Evolutionary conservation across 2,329 filamentous ascomycete species (phyloP).

Genomic region (Catunica adiposa): DNA sequence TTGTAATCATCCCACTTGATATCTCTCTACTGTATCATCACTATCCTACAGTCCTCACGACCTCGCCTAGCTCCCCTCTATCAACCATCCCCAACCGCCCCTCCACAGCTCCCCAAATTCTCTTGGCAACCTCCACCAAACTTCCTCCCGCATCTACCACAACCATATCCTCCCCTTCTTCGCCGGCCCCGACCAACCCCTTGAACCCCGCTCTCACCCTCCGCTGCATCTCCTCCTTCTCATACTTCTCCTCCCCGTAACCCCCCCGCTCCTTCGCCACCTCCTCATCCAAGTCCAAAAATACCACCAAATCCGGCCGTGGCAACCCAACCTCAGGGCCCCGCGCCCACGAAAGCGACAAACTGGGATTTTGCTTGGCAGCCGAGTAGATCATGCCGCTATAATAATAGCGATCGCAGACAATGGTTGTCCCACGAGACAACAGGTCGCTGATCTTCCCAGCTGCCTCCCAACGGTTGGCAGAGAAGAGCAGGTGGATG

Average conservation of each 20-base stretch:
- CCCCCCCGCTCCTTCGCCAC: constrained; percentile 63
- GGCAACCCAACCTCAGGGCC: constrained; percentile 75
- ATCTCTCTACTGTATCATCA: constrained; percentile 20
- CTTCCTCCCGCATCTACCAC: constrained; percentile 37
- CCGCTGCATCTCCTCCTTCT: constrained; percentile 66
- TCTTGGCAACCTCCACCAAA: constrained; percentile 39
- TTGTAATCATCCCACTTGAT: too few species aligned
- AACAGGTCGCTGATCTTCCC: constrained; percentile 36
- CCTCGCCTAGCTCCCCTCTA: constrained; percentile 21
- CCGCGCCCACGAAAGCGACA: constrained; percentile 65
- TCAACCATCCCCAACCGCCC: constrained; percentile 33
- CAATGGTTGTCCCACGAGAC: constrained; percentile 50
- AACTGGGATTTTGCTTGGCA: constrained; percentile 58
- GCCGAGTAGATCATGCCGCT: constrained; percentile 86
- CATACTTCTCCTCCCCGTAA: constrained; percentile 79
- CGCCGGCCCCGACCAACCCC: constrained; percentile 4
- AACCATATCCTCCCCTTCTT: constrained; percentile 34
- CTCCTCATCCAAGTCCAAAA: constrained; percentile 64
- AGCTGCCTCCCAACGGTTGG: constrained; percentile 72
- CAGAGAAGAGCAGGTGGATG: constrained; percentile 78
- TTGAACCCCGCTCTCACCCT: constrained; percentile 58
- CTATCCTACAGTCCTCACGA: constrained; percentile 20
- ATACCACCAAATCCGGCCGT: constrained; percentile 71
- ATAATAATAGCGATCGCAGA: constrained; percentile 91
- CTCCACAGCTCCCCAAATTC: constrained; percentile 36